Conservation (phyloP, 2,329 filamentous ascomycete genomes). For the Aspergillus phoenicis region DNA sequence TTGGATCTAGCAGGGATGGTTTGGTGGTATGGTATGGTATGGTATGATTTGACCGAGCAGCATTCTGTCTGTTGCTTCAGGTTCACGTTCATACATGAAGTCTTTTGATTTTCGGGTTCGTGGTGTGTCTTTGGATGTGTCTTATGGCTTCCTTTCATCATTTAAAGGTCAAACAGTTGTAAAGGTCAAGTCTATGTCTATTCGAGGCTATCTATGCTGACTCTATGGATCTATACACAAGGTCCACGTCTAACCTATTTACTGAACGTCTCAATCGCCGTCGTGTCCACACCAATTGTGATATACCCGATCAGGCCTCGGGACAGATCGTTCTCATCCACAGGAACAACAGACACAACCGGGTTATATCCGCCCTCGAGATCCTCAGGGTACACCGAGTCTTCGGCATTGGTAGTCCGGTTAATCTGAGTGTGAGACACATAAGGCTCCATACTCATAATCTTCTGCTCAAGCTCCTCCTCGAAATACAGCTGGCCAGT, state of each 20-base stretch:
- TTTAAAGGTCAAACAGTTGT: no score
- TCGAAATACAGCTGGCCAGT: constrained; percentile 39
- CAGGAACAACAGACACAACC: constrained; percentile 33
- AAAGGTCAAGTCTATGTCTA: no score
- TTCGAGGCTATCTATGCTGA: no score
- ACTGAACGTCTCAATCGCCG: constrained; percentile 15
- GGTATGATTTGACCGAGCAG: no score
- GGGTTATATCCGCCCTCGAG: constrained; percentile 34
- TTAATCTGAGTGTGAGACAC: constrained; percentile 38
- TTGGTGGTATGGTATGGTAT: no score
- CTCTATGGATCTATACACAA: no score
- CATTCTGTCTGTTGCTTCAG: no score
- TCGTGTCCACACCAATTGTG: constrained; percentile 38
- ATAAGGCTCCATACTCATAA: constrained; percentile 41
- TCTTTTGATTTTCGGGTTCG: no score
- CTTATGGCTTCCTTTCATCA: no score
- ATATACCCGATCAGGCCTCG: constrained; percentile 44
- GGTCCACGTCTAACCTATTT: neutral
- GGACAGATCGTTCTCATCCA: constrained; percentile 37
- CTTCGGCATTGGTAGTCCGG: constrained; percentile 36
- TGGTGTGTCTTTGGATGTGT: no score
- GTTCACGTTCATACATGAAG: no score
- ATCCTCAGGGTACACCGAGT: constrained; percentile 14
- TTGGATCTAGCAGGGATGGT: no score
- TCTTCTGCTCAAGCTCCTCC: constrained; percentile 31